Conservation (phyloP, 495 filamentous ascomycete genomes). For the Lichenothelia convexa region DNA sequence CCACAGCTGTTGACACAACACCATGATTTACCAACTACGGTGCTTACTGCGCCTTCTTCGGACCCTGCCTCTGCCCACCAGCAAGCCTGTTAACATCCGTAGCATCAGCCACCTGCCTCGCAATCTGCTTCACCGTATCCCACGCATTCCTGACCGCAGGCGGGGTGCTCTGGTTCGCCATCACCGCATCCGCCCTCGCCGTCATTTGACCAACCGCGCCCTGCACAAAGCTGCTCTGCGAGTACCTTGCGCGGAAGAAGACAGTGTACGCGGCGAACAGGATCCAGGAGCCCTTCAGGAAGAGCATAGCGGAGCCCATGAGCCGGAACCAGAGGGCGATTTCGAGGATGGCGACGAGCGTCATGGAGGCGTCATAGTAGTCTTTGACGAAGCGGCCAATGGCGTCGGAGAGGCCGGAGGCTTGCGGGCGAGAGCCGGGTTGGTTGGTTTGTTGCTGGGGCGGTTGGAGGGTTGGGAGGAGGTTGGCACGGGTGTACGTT, state of each 20-base stretch:
- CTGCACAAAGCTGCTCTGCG: slow-evolving; percentile 84
- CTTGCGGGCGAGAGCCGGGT: slow-evolving; percentile 42
- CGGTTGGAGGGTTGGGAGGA: slow-evolving; percentile 44
- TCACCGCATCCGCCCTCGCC: slow-evolving; percentile 56
- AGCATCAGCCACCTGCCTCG: slow-evolving; percentile 53
- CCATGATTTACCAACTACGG: too few relatives aligned
- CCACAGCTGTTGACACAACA: too few relatives aligned
- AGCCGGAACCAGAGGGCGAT: slow-evolving; percentile 64
- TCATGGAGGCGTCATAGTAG: slow-evolving; percentile 65
- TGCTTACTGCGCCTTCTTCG: slow-evolving; percentile 39
- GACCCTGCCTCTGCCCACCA: slow-evolving; percentile 30
- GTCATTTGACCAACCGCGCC: slow-evolving; percentile 54
- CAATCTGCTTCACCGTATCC: slow-evolving; percentile 57
- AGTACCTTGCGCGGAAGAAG: slow-evolving; percentile 78
- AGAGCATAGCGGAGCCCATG: slow-evolving; percentile 57
- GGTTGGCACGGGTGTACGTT: slow-evolving; percentile 56
- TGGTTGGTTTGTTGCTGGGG: slow-evolving; percentile 28
- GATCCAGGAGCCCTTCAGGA: slow-evolving; percentile 80
- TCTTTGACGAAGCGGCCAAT: slow-evolving; percentile 92
- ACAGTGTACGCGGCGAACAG: slow-evolving; percentile 66
- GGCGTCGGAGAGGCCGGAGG: slow-evolving; percentile 42
- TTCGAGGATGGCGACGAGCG: slow-evolving; percentile 26
- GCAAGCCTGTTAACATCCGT: slow-evolving; percentile 62
- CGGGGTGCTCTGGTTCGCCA: slow-evolving; percentile 74
- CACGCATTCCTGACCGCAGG: slow-evolving; percentile 68